phyloP scores from a whole-genome alignment of 2,329 filamentous ascomycete genomes.

The Hypomyces rosellus region DNA sequence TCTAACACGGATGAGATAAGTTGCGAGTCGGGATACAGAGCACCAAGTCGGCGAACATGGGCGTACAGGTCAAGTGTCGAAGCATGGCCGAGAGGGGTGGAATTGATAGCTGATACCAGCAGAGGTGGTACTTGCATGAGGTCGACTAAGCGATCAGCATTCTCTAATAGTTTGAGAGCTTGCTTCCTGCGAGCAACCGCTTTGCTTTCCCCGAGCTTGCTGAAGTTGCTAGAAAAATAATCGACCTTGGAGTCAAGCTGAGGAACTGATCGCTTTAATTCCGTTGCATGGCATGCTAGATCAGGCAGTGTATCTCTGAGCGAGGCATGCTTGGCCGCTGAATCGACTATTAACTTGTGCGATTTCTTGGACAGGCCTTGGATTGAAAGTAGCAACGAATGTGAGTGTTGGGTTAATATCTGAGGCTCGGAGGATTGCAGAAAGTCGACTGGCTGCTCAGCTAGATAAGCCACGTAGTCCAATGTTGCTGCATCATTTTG shows the following conservation, averaged over 20 bases:
- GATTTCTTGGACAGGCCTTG: slow-evolving; percentile 87
- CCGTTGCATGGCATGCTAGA: slow-evolving; percentile 58
- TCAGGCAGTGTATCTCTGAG: slow-evolving; percentile 65
- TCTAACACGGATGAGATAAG: slow-evolving; percentile 65
- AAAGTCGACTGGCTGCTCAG: slow-evolving; percentile 67
- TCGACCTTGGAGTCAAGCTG: slow-evolving; percentile 72
- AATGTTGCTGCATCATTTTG: slow-evolving; percentile 47
- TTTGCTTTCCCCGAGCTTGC: slow-evolving; percentile 62
- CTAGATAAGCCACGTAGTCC: slow-evolving; percentile 70
- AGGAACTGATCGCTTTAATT: slow-evolving; percentile 67
- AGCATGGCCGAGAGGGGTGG: slow-evolving; percentile 67
- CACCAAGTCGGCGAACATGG: slow-evolving; percentile 83
- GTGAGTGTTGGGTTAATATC: slow-evolving; percentile 71
- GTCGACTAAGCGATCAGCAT: slow-evolving; percentile 83
- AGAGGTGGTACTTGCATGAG: slow-evolving; percentile 85
- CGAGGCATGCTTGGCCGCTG: slow-evolving; percentile 69
- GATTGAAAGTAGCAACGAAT: slow-evolving; percentile 74
- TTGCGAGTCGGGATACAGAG: slow-evolving; percentile 72
- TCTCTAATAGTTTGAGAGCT: slow-evolving; percentile 74
- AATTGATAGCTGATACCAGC: slow-evolving; percentile 69
- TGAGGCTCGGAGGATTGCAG: slow-evolving; percentile 71
- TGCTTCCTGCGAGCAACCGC: slow-evolving; percentile 69
- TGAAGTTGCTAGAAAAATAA: slow-evolving; percentile 76
- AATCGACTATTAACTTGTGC: slow-evolving; percentile 75
- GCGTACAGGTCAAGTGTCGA: slow-evolving; percentile 85